Evolutionary conservation across 371 early-diverging fungal species (phyloP).

Genomic region (Apophysomyces elegans): DNA sequence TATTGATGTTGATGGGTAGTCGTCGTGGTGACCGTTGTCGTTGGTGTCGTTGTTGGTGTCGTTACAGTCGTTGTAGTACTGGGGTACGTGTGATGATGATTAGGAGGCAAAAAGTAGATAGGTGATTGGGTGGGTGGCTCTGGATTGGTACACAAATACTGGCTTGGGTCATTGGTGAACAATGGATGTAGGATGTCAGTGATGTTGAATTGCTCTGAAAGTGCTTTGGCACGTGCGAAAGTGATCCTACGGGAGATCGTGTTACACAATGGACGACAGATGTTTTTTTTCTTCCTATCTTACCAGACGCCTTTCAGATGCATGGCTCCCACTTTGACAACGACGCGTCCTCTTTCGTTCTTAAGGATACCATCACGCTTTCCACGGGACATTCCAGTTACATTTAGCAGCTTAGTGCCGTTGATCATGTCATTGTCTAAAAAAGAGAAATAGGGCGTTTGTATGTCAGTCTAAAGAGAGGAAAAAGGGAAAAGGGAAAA

Average conservation of each 20-base stretch:
- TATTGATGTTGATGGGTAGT: too few species aligned
- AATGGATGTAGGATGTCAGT: constrained; percentile 72
- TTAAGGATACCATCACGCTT: constrained; percentile 87
- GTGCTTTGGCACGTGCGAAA: constrained; percentile 69
- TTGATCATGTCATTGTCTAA: constrained; percentile 83
- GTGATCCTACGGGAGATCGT: constrained; percentile 56
- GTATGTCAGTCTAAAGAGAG: background rate
- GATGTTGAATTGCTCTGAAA: constrained; percentile 74
- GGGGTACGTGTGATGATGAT: constrained; percentile 6
- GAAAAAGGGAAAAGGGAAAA: background rate
- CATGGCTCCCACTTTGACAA: constrained; percentile 89
- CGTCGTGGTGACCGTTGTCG: background rate
- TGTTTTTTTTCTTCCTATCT: constrained; percentile 18
- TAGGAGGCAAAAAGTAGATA: constrained; percentile 1
- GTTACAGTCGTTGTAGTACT: background rate
- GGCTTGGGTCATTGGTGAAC: constrained; percentile 73
- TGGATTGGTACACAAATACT: constrained; percentile 38
- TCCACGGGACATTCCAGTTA: constrained; percentile 86
- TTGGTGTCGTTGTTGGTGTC: background rate
- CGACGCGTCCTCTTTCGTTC: constrained; percentile 82
- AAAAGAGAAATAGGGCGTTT: constrained; percentile 8
- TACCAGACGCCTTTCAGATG: constrained; percentile 88
- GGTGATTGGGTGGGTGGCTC: constrained; percentile 1
- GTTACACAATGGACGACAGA: constrained; percentile 2
- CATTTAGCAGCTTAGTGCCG: constrained; percentile 85